Percentiles rank a stretch among this genome's conserved stretches.
Evolutionary conservation across 2,329 filamentous ascomycete genomes (phyloP).

Genomic region (Calonectria naviculata): DNA sequence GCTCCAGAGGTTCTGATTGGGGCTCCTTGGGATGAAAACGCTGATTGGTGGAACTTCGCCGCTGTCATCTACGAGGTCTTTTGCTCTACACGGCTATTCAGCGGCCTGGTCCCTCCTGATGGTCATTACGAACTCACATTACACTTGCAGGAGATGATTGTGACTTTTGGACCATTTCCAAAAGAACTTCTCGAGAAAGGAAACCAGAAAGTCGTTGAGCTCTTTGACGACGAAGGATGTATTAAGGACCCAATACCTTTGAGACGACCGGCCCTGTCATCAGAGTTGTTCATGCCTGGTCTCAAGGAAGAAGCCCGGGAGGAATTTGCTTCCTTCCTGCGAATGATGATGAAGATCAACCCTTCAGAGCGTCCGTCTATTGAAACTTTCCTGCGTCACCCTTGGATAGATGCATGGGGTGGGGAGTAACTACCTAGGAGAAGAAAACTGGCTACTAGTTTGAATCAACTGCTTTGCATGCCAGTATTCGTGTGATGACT

Average conservation of each 20-base stretch:
- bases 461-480: too few species aligned
- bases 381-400: constrained; percentile 19
- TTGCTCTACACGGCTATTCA: neutral
- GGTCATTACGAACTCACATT: neutral
- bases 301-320: constrained; percentile 16
- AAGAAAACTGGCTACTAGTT: too few species aligned
- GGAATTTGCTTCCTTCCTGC: constrained; percentile 26
- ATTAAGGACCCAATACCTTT: neutral
- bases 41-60: neutral
- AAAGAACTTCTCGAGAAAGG: constrained; percentile 22
- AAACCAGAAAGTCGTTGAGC: constrained; percentile 8
- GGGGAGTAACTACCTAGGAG: neutral
- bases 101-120: neutral
- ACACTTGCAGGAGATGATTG: neutral
- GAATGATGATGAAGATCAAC: constrained; percentile 27
- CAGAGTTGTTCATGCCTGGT: constrained; percentile 18
- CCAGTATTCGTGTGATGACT: too few species aligned
- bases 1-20: neutral
- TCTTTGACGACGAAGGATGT: constrained; percentile 22
- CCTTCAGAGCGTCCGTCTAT: constrained; percentile 20
- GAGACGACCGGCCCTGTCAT: neutral
- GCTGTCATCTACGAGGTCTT: neutral
- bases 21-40: neutral
- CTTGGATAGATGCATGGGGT: constrained; percentile 25
- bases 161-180: constrained; percentile 8